Percentiles rank a stretch among this genome's conserved stretches.
Evolutionary conservation across 2,329 filamentous ascomycete genomes (phyloP).

Genomic region (Calonectria hongkongensis): DNA sequence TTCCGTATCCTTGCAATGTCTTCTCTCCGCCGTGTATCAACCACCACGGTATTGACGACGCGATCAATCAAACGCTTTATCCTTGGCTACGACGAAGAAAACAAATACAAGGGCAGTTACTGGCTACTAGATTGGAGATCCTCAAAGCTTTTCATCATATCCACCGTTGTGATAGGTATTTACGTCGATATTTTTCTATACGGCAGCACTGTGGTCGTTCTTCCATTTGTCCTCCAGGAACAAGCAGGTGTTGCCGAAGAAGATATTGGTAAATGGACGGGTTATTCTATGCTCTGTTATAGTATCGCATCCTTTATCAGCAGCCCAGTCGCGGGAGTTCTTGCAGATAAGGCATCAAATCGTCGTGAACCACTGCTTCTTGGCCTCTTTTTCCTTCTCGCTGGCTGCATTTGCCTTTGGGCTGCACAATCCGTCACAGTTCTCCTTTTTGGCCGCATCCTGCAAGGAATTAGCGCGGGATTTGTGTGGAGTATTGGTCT

Average conservation of each 20-base stretch:
- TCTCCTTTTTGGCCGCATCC: conserved; percentile 33
- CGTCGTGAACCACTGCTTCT: conserved; percentile 35
- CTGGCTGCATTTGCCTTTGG: conserved; percentile 36
- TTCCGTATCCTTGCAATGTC: conserved; percentile 3
- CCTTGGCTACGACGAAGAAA: conserved; percentile 18
- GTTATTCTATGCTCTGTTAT: conserved; percentile 41
- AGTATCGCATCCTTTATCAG: conserved; percentile 33
- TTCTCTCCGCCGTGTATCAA: background rate
- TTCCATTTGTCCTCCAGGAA: conserved; percentile 40
- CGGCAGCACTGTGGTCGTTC: conserved; percentile 41
- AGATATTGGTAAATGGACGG: conserved; percentile 27
- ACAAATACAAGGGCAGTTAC: background rate
- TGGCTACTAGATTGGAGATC: conserved; percentile 32
- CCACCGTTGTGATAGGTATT: conserved; percentile 40
- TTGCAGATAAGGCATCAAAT: conserved; percentile 41
- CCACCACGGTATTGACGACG: background rate
- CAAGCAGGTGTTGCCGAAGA: conserved; percentile 26
- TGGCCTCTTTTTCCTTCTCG: conserved; percentile 33
- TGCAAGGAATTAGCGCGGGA: conserved; percentile 38
- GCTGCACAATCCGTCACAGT: background rate
- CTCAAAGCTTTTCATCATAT: conserved; percentile 34
- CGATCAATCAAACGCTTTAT: conserved; percentile 22
- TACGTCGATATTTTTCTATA: conserved; percentile 46
- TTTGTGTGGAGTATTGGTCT: conserved; percentile 44
- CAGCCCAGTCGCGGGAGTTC: conserved; percentile 35